Conservation (phyloP, 768 basidiomycete species). For the Calvatia gigantea region DNA sequence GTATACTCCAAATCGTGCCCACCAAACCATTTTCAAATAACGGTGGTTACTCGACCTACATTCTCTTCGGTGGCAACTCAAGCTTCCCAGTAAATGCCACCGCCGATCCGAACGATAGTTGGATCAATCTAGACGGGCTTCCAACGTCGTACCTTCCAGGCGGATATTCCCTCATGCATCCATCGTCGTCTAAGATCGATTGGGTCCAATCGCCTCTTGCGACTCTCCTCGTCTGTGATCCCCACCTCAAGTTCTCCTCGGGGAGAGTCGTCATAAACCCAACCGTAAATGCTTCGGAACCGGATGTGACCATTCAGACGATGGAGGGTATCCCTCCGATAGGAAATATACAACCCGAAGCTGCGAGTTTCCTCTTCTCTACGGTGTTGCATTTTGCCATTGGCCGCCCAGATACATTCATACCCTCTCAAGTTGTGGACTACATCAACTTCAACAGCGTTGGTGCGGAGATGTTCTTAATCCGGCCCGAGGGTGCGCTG, state of each 20-base stretch:
- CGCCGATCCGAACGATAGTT: background rate
- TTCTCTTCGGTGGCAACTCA: background rate
- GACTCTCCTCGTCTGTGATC: slow-evolving; percentile 1
- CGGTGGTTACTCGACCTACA: background rate
- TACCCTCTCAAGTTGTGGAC: background rate
- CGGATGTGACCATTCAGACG: background rate
- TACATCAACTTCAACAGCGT: background rate
- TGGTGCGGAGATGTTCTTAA: background rate
- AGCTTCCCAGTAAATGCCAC: background rate
- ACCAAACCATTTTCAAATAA: background rate
- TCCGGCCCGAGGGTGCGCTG: background rate
- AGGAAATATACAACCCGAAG: background rate
- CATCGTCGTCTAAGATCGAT: background rate
- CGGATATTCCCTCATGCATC: background rate
- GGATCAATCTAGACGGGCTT: background rate
- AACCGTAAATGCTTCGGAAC: background rate
- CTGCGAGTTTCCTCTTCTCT: background rate
- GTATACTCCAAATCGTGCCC: background rate
- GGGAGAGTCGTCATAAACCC: background rate
- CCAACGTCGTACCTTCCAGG: background rate
- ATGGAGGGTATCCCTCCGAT: background rate
- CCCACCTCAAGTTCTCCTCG: background rate
- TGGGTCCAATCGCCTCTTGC: background rate
- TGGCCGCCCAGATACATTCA: background rate
- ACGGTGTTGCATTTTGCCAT: background rate